These are phyloP conservation scores for Diatrype stigma DNA, from an alignment of 2,329 filamentous ascomycete genomes.

Conservation along the genomic window DNA sequence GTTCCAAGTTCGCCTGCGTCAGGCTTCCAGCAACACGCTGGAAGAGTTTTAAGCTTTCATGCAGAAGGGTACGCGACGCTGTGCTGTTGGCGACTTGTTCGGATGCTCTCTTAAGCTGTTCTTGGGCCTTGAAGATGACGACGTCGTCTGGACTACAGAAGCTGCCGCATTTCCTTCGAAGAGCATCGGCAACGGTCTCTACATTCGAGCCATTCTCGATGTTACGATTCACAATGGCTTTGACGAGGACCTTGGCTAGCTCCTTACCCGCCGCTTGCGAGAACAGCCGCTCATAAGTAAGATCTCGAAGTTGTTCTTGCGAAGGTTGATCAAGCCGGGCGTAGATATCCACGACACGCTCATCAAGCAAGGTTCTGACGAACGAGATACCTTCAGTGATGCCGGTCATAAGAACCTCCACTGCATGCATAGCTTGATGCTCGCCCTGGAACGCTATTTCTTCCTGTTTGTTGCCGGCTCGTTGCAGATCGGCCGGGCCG, in stretches of 20 bases:
- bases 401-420: slow-evolving; percentile 80
- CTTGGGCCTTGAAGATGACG: slow-evolving; percentile 96
- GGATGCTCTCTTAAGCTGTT: slow-evolving; percentile 82
- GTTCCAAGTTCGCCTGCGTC: slow-evolving; percentile 73
- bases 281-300: slow-evolving; percentile 89
- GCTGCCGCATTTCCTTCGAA: slow-evolving; percentile 86
- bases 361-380: slow-evolving; percentile 89
- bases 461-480: slow-evolving; percentile 77
- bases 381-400: slow-evolving; percentile 97
- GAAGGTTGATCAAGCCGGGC: slow-evolving; percentile 66
- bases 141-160: slow-evolving; percentile 98
- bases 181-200: slow-evolving; percentile 92
- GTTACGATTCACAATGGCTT: slow-evolving; percentile 96
- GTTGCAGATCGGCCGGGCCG: slow-evolving; percentile 80
- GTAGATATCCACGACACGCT: slow-evolving; percentile 85
- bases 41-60: slow-evolving; percentile 85
- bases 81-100: slow-evolving; percentile 75
- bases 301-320: slow-evolving; percentile 63
- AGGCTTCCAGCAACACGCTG: slow-evolving; percentile 82
- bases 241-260: slow-evolving; percentile 89
- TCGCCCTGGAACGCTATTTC: slow-evolving; percentile 91
- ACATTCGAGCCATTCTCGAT: slow-evolving; percentile 97
- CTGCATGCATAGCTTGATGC: slow-evolving; percentile 83
- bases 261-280: slow-evolving; percentile 75
- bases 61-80: slow-evolving; percentile 71